Conservation (phyloP, 345 rosid species). For the Hypericum androsaemum region DNA sequence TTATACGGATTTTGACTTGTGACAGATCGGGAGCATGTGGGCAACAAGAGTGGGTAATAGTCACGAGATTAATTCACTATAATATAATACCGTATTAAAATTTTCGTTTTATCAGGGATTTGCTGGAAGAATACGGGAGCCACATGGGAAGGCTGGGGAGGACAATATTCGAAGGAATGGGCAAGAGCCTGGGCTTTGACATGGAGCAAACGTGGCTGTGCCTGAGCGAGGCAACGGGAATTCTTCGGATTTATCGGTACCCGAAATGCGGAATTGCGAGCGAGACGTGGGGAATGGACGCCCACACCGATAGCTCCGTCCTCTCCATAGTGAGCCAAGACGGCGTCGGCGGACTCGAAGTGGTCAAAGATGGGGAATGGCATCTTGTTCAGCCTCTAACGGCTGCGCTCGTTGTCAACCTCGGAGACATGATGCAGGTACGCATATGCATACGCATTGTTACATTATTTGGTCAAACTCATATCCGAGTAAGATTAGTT, state of each 20-base stretch:
- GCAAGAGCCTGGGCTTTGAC: constrained; percentile 34
- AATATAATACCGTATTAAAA: too few species aligned
- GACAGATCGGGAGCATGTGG: too few species aligned
- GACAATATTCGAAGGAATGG: constrained; percentile 38
- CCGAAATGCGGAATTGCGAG: constrained; percentile 15
- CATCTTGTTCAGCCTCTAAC: constrained; percentile 37
- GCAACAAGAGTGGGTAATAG: too few species aligned
- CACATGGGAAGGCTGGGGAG: constrained; percentile 44
- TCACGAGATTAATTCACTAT: too few species aligned
- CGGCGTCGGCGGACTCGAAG: constrained; percentile 55
- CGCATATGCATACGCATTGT: too few species aligned
- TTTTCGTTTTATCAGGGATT: too few species aligned
- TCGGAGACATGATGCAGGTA: constrained; percentile 94
- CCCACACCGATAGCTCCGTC: constrained; percentile 78
- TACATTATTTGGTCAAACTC: too few species aligned
- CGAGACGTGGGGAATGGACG: constrained; percentile 40
- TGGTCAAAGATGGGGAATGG: constrained; percentile 53
- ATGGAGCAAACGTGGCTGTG: constrained; percentile 15
- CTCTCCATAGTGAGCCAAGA: constrained; percentile 54
- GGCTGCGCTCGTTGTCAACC: constrained; percentile 42
- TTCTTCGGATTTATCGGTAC: constrained; percentile 55
- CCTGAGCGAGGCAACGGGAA: constrained; percentile 46
- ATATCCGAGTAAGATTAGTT: too few species aligned
- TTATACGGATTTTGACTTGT: too few species aligned
- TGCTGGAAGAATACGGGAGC: constrained; percentile 58